These are phyloP conservation scores for Boletus vermiculosoides DNA, from an alignment of 768 basidiomycete genomes.

Conservation along the genomic window DNA sequence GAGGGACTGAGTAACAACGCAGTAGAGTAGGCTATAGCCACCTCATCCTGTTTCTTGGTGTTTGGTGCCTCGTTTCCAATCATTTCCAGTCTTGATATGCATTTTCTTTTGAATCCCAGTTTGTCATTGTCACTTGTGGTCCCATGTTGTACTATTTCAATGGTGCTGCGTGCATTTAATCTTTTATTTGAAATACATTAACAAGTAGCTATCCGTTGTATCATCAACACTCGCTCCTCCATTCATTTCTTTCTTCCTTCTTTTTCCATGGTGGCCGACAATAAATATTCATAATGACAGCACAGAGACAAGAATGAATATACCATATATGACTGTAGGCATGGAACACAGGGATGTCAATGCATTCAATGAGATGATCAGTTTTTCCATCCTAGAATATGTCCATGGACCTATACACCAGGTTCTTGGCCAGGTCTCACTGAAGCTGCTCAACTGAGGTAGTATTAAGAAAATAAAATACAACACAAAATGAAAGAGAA, in stretches of 20 bases:
- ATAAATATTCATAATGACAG: neutral
- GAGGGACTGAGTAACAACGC: too few species aligned
- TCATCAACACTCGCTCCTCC: neutral
- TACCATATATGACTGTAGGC: neutral
- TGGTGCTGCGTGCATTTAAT: neutral
- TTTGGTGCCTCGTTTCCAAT: too few species aligned
- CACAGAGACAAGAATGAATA: neutral
- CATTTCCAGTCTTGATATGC: too few species aligned
- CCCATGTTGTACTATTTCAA: neutral
- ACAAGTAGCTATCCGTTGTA: too few species aligned
- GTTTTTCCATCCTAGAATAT: conserved; percentile 28
- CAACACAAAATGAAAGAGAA: too few species aligned
- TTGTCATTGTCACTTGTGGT: neutral
- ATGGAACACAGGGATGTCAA: neutral
- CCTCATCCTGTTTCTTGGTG: too few species aligned
- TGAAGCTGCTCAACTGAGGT: neutral
- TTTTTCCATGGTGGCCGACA: neutral
- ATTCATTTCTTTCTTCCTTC: neutral
- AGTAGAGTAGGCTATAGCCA: too few species aligned
- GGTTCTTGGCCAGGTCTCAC: neutral
- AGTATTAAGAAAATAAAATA: neutral
- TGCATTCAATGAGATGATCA: conserved; percentile 17
- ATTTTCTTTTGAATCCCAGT: too few species aligned
- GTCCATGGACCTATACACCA: too few species aligned
- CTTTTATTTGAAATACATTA: neutral